These are phyloP conservation scores for Mucor mucedo DNA, from an alignment of 371 early-diverging fungal genomes.

Conservation along the genomic window DNA sequence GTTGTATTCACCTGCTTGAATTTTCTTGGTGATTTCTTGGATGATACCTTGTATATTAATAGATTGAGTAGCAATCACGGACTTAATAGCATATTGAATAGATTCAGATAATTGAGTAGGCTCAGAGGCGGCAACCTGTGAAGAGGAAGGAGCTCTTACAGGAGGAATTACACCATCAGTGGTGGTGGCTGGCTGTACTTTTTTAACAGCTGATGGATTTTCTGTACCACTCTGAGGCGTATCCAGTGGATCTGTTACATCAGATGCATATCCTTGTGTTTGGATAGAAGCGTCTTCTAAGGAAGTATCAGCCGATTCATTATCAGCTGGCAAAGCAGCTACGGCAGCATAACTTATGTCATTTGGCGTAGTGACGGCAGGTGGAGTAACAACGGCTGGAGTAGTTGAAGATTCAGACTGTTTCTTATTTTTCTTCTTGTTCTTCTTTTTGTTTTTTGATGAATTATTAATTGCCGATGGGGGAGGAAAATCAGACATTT, in stretches of 20 bases:
- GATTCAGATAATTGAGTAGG: constrained; percentile 10
- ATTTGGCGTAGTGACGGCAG: neutral
- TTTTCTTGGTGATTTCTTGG: neutral
- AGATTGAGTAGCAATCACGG: constrained; percentile 11
- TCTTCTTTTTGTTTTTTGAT: constrained; percentile 24
- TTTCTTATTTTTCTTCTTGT: constrained; percentile 23
- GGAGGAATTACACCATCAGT: neutral
- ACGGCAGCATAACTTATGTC: constrained; percentile 5
- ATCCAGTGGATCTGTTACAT: neutral
- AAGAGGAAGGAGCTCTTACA: neutral
- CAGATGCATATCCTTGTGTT: neutral
- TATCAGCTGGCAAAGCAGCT: constrained; percentile 5
- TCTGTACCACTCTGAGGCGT: neutral
- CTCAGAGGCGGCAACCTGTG: neutral
- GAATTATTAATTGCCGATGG: constrained; percentile 9
- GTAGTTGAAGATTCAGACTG: neutral
- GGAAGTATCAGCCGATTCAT: neutral
- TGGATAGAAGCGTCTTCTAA: neutral
- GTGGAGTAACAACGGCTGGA: neutral
- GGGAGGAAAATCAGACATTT: constrained; percentile 13
- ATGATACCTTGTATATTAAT: constrained; percentile 15
- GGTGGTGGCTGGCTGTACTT: neutral
- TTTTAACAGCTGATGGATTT: neutral
- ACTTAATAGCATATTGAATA: constrained; percentile 12
- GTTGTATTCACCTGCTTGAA: constrained; percentile 11